These are phyloP conservation scores for Chrysochromulina parva DNA, from an alignment of 78 protist species.

Conservation along the genomic window DNA sequence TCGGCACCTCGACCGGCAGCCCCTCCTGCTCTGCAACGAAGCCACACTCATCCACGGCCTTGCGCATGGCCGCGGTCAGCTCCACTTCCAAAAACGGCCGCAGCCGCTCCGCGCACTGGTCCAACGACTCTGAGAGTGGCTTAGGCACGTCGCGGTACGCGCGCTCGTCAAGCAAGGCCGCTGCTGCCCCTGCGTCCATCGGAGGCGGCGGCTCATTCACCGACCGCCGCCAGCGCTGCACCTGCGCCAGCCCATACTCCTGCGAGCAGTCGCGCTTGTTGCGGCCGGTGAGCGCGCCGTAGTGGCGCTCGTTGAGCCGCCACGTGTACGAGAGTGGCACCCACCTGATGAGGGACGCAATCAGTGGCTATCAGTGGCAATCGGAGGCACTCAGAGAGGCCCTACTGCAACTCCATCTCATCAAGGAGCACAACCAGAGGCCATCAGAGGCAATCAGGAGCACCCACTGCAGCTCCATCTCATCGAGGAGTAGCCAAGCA, in stretches of 20 bases:
- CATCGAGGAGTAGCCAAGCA: conserved; percentile 66
- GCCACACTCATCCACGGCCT: not conserved
- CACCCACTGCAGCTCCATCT: not conserved
- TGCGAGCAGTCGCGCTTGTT: not conserved
- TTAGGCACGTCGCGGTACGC: not conserved
- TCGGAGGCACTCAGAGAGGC: too few relatives aligned
- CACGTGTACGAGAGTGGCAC: conserved; percentile 70
- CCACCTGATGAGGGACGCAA: not conserved
- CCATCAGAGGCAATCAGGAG: not conserved
- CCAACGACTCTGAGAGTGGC: not conserved
- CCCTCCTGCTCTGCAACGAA: not conserved
- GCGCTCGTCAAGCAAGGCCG: not conserved
- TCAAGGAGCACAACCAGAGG: not conserved
- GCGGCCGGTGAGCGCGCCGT: conserved; percentile 78
- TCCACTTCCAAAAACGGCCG: not conserved
- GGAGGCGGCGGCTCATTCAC: not conserved
- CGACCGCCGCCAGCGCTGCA: not conserved
- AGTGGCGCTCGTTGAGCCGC: conserved; percentile 92
- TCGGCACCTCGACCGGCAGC: not conserved
- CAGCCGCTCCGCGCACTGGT: not conserved
- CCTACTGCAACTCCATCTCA: conserved; percentile 31
- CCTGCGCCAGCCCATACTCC: not conserved
- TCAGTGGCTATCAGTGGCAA: too few relatives aligned
- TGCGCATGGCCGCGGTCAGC: not conserved
- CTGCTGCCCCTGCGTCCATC: not conserved